A percentile compares a stretch with the other conserved stretches of the same genome.
Conservation (phyloP, 2,329 filamentous ascomycete genomes). For the Exophiala xenobiotica region DNA sequence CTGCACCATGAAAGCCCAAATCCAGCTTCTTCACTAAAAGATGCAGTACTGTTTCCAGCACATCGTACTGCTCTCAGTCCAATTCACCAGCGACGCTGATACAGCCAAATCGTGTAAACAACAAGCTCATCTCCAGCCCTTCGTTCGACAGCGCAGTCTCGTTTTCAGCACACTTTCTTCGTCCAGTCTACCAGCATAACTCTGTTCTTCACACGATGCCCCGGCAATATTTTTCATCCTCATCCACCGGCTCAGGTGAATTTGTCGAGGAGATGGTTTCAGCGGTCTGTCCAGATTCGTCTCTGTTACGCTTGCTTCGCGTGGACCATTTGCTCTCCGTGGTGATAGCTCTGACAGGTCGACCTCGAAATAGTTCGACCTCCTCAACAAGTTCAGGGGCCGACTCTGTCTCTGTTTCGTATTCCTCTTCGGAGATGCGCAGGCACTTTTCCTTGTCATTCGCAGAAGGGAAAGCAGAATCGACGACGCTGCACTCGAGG, state of each 20-base stretch:
- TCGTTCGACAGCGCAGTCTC: background rate
- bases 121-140: background rate
- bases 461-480: too few relatives aligned
- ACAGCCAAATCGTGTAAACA: background rate
- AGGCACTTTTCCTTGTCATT: too few relatives aligned
- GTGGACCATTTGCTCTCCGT: conserved; percentile 2
- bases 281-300: background rate
- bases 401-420: too few relatives aligned
- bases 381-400: too few relatives aligned
- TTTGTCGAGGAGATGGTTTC: background rate
- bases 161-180: background rate
- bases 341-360: too few relatives aligned
- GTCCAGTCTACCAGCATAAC: background rate
- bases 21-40: background rate
- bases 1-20: background rate
- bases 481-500: too few relatives aligned
- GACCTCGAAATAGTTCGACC: too few relatives aligned
- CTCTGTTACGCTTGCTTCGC: background rate
- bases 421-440: too few relatives aligned
- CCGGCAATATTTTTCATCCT: conserved; percentile 5
- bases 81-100: background rate
- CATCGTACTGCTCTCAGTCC: background rate
- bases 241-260: background rate
- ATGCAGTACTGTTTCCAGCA: background rate
- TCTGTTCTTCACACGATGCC: conserved; percentile 1